These are phyloP conservation scores for Kingdonia uniflora DNA, from an alignment of 164 flowering plant species.

Conservation along the genomic window DNA sequence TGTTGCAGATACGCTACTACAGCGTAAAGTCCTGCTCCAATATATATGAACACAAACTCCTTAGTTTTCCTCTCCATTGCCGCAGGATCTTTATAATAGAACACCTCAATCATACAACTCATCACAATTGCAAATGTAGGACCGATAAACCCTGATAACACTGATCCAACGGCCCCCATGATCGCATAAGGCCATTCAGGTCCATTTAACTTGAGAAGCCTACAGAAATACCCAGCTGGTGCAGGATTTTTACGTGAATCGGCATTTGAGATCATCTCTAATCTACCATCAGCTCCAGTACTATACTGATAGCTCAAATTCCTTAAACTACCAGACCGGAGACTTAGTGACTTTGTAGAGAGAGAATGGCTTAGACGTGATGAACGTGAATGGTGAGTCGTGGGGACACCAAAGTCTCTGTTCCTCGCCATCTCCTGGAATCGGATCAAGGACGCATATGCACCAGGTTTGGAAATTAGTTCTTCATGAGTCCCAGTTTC, in stretches of 20 bases:
- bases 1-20: constrained; percentile 91
- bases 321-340: constrained; percentile 86
- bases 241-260: constrained; percentile 78
- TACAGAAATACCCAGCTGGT: constrained; percentile 68
- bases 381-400: constrained; percentile 74
- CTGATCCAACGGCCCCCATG: constrained; percentile 91
- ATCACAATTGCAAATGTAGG: constrained; percentile 97
- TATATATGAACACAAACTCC: constrained; percentile 91
- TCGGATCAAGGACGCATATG: constrained; percentile 77
- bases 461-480: constrained; percentile 43
- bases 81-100: constrained; percentile 66
- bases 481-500: constrained; percentile 92
- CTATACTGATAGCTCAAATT: constrained; percentile 94
- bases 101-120: constrained; percentile 98
- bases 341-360: constrained; percentile 87
- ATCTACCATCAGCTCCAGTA: constrained; percentile 92
- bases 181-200: constrained; percentile 99
- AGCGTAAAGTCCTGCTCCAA: constrained; percentile 92
- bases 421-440: constrained; percentile 28
- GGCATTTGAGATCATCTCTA: constrained; percentile 94
- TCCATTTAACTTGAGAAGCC: constrained; percentile 81
- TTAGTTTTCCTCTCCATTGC: constrained; percentile 91
- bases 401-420: constrained; percentile 59
- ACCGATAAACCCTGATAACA: constrained; percentile 92
- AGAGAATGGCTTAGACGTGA: constrained; percentile 84